Percentiles rank a stretch among this genome's conserved stretches.
phyloP scores from a whole-genome alignment of 768 basidiomycete species.

The Omphalotus guepiniiformis region DNA sequence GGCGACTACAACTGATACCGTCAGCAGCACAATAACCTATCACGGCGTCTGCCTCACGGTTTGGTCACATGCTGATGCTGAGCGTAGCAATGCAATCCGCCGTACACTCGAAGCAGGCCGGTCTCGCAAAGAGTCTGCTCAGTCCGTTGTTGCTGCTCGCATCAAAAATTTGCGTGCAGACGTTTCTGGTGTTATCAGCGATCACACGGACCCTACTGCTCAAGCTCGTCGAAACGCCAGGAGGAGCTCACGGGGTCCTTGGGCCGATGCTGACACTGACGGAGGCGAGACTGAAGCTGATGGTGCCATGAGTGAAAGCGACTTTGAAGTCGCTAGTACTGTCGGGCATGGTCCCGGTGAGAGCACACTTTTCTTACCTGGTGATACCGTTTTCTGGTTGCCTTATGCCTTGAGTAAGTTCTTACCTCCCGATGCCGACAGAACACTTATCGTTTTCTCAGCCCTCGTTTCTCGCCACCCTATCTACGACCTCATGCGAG shows the following conservation, averaged over 20 bases:
- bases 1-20: slow-evolving; percentile 25
- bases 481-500: slow-evolving; percentile 92
- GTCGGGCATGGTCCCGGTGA: slow-evolving; percentile 80
- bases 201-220: slow-evolving; percentile 48
- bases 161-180: slow-evolving; percentile 63
- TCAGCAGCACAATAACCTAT: slow-evolving; percentile 56
- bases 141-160: slow-evolving; percentile 64
- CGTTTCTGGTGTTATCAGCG: slow-evolving; percentile 37
- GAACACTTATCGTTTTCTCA: slow-evolving; percentile 24
- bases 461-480: slow-evolving; percentile 89
- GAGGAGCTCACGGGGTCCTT: slow-evolving; percentile 61
- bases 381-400: slow-evolving; percentile 92
- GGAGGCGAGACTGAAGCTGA: slow-evolving; percentile 65
- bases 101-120: slow-evolving; percentile 77
- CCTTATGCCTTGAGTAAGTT: slow-evolving; percentile 85
- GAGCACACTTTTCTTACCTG: slow-evolving; percentile 84
- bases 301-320: slow-evolving; percentile 80
- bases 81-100: slow-evolving; percentile 80
- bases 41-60: slow-evolving; percentile 92
- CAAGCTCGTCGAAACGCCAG: slow-evolving; percentile 55
- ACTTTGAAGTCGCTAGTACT: slow-evolving; percentile 78
- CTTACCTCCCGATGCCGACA: slow-evolving; percentile 10
- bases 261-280: slow-evolving; percentile 73
- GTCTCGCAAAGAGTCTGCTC: slow-evolving; percentile 74
- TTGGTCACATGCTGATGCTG: slow-evolving; percentile 92